Base-by-base conservation (phyloP, 345 rosid species). In the Eutrema yunnanense region DNA sequence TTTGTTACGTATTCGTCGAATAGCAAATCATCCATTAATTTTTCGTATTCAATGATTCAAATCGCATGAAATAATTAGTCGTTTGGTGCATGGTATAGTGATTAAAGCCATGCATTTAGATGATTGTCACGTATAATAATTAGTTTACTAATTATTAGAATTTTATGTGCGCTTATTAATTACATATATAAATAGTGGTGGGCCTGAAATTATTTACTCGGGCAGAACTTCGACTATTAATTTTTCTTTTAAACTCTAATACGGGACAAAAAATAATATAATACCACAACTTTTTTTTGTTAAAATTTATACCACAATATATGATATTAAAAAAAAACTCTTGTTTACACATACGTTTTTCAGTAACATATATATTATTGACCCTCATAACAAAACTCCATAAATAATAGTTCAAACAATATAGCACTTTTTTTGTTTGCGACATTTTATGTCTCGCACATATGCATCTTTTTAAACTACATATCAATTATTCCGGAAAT, bases 61-160 rank as follows among this genome's bases (percentile, higher is more conserved):
- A 32, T 42, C 27, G 6, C 43, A 71, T 59, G 43, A 65, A 58
- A 77, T 65, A 71, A 77, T 65, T 77, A 66, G 48, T 59, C 62
- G 75, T 78, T 78, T 72, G 80, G 73, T 78, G 73, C 61, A 73
- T 70, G 48, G 51, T 62, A 71, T 71, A 64, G 57, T 67, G 42
- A 73, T 72, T 72, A 78, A 75, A 51, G 55, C 69, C 78, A 78
- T 75, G 81, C 81, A 82, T n/a, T 77, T 52, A 43, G 27, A 58
- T 33, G 58, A 5, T 66, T 65, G 64, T 71, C 71, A 71, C 56
- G 56, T 59, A 58, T 71, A 65, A 65, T 71, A 63, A 70, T 72
- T 64, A 71, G 58, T 46, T 71, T 67, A 71, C 55, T 29, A 58
- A 65, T 48, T 65, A 46, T 67, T 48, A 63, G 1, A 44, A 32